A percentile compares a stretch with the other conserved stretches of the same genome.
Conservation (phyloP, 148 eudicot genomes). For the Fallopia convolvulus region DNA sequence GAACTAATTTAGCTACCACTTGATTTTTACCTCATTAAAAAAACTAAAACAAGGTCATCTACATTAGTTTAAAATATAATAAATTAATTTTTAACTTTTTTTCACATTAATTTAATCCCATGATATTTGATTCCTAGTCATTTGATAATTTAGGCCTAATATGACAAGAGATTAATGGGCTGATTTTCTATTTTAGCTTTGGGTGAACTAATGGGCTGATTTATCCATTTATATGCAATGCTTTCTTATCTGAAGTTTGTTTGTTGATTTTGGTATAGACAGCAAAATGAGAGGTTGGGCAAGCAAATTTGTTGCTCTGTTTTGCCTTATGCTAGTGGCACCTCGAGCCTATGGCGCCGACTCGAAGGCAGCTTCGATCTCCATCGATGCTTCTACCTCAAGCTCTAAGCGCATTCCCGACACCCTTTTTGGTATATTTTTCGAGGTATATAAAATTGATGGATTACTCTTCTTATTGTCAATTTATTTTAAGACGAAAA, state of each 20-base stretch:
- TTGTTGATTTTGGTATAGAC: neutral
- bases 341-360: neutral
- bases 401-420: neutral
- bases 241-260: neutral
- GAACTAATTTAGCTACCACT: no score
- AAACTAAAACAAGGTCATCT: no score
- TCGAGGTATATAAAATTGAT: neutral
- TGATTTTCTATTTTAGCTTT: no score
- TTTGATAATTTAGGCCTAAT: neutral
- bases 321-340: neutral
- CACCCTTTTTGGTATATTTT: neutral
- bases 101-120: no score
- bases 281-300: slow-evolving; percentile 6
- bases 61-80: no score
- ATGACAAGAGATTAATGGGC: no score
- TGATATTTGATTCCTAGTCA: neutral
- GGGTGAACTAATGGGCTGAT: no score
- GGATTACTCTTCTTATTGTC: no score
- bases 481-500: no score
- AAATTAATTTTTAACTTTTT: no score
- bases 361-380: slow-evolving; percentile 1
- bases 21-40: no score
- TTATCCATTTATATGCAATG: no score
- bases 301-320: neutral
- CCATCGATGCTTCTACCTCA: slow-evolving; percentile 4